phyloP scores from a whole-genome alignment of 2,329 filamentous ascomycete genomes.

The Scopulariopsis brevicaulis region DNA sequence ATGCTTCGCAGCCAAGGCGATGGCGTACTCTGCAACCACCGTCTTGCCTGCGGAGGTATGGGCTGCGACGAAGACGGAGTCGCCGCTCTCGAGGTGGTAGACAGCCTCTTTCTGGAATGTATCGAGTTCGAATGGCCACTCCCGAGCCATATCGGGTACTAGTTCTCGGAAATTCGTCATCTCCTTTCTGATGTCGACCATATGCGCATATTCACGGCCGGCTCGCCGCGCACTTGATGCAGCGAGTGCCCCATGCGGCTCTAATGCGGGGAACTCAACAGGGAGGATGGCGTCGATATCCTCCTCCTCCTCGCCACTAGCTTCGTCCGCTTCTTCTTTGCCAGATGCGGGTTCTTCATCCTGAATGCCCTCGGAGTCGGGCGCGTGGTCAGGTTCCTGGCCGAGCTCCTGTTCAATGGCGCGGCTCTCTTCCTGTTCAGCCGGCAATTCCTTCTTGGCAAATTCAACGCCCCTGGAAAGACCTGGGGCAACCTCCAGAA shows the following conservation, averaged over 20 bases:
- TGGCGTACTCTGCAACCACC: conserved; percentile 95
- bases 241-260: conserved; percentile 69
- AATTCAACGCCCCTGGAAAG: conserved; percentile 70
- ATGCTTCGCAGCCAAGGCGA: conserved; percentile 89
- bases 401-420: conserved; percentile 33
- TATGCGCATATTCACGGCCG: conserved; percentile 90
- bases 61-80: conserved; percentile 95
- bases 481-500: conserved; percentile 75
- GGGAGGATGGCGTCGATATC: conserved; percentile 80
- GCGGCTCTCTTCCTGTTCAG: conserved; percentile 31
- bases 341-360: not conserved
- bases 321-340: conserved; percentile 16
- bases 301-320: conserved; percentile 26
- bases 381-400: conserved; percentile 28
- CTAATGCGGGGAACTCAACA: conserved; percentile 83
- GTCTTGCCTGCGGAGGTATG: conserved; percentile 98
- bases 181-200: conserved; percentile 89
- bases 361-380: conserved; percentile 2
- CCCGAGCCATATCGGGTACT: conserved; percentile 89
- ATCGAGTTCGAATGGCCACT: conserved; percentile 95
- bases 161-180: conserved; percentile 91
- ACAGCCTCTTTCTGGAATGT: conserved; percentile 98
- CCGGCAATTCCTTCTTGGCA: conserved; percentile 39
- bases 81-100: conserved; percentile 90
- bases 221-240: conserved; percentile 61